phyloP scores from a whole-genome alignment of 495 filamentous ascomycete genomes.

The Diplogelasinospora grovesii region DNA sequence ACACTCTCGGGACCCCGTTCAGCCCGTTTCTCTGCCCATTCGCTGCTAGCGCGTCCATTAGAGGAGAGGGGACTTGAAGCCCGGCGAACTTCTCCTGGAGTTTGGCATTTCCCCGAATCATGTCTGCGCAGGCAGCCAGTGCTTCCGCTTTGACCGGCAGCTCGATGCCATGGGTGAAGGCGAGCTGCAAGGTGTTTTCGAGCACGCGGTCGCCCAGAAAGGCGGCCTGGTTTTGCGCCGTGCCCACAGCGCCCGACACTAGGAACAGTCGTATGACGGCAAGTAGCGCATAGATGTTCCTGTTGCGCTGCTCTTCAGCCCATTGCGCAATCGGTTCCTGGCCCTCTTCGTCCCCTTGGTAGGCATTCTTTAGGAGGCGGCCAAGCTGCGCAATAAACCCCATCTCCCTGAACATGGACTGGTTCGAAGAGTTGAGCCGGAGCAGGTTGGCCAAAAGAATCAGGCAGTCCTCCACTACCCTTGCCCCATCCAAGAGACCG shows the following conservation, averaged over 20 bases:
- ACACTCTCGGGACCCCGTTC: constrained; percentile 55
- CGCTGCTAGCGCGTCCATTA: constrained; percentile 38
- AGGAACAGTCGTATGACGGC: constrained; percentile 83
- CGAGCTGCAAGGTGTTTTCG: constrained; percentile 72
- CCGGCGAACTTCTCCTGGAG: constrained; percentile 87
- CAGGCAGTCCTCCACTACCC: constrained; percentile 89
- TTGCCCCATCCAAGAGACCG: constrained; percentile 74
- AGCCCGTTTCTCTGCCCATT: constrained; percentile 33
- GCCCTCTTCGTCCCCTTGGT: constrained; percentile 46
- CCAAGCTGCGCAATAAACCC: constrained; percentile 72
- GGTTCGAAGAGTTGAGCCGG: constrained; percentile 84
- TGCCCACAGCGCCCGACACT: constrained; percentile 69
- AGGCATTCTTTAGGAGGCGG: constrained; percentile 59
- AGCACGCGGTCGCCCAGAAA: constrained; percentile 81
- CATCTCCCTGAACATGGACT: constrained; percentile 88
- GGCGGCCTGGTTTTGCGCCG: constrained; percentile 73
- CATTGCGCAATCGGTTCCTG: constrained; percentile 62
- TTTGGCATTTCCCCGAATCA: constrained; percentile 72
- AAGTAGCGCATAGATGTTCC: constrained; percentile 85
- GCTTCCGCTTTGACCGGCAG: constrained; percentile 79
- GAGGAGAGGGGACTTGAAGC: constrained; percentile 58
- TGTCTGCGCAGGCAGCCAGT: constrained; percentile 75
- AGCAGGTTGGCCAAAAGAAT: constrained; percentile 86
- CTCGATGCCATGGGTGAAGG: constrained; percentile 70
- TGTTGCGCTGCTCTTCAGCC: constrained; percentile 71